Evolutionary conservation across 495 filamentous ascomycete species (phyloP).

Genomic region (Podospora pseudopauciseta): DNA sequence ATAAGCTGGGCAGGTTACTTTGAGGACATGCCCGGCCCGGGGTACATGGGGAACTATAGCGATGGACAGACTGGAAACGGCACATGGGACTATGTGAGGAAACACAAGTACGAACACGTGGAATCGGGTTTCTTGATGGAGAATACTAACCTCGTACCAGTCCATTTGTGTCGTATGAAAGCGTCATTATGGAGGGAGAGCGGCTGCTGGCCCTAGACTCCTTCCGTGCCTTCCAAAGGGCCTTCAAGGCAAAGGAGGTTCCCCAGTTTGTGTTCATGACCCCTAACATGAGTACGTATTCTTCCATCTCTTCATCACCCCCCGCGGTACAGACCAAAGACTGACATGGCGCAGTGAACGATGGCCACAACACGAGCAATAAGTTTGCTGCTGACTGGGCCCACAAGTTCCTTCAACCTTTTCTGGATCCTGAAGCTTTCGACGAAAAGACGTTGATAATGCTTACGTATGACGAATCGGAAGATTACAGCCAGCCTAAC

Average conservation of each 20-base stretch:
- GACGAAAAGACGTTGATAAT: slow-evolving; percentile 59
- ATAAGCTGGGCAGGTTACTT: slow-evolving; percentile 67
- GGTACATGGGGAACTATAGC: slow-evolving; percentile 59
- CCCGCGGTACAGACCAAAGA: background rate
- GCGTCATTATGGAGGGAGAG: slow-evolving; percentile 47
- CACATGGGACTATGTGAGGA: slow-evolving; percentile 63
- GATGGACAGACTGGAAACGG: slow-evolving; percentile 44
- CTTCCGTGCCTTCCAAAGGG: slow-evolving; percentile 55
- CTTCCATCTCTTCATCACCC: background rate
- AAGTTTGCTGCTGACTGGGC: slow-evolving; percentile 58
- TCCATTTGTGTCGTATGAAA: slow-evolving; percentile 50
- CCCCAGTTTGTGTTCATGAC: slow-evolving; percentile 66
- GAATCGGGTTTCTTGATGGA: background rate
- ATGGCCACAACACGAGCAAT: slow-evolving; percentile 65
- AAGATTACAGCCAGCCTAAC: slow-evolving; percentile 55
- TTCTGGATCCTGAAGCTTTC: slow-evolving; percentile 58
- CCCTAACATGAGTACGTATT: slow-evolving; percentile 57
- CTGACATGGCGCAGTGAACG: slow-evolving; percentile 36
- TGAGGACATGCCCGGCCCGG: slow-evolving; percentile 62
- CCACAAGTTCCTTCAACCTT: slow-evolving; percentile 52
- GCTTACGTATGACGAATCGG: slow-evolving; percentile 65
- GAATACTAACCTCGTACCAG: slow-evolving; percentile 18
- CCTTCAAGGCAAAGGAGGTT: slow-evolving; percentile 53
- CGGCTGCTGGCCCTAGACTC: slow-evolving; percentile 58
- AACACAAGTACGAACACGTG: slow-evolving; percentile 50